Percentiles rank a stretch among this genome's conserved stretches.
These are phyloP conservation scores for Sclerotinia trifoliorum DNA, from an alignment of 2,329 filamentous ascomycete species.

Conservation along the genomic window DNA sequence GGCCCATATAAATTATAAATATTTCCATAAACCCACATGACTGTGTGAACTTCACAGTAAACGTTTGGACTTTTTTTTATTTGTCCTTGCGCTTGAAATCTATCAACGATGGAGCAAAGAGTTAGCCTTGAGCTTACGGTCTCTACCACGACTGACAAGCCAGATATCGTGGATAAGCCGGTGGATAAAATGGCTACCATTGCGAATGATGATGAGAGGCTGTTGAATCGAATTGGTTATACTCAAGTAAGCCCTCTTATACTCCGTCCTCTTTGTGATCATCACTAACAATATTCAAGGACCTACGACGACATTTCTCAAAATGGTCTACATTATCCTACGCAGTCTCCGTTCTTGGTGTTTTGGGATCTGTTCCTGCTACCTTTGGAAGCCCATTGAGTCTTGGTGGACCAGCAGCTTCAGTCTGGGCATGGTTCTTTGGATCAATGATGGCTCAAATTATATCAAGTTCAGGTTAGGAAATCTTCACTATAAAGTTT, in stretches of 20 bases:
- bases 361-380: constrained; percentile 63
- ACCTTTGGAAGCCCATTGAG: constrained; percentile 59
- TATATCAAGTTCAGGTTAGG: constrained; percentile 57
- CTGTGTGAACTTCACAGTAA: constrained; percentile 6
- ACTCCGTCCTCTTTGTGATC: not conserved
- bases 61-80: not conserved
- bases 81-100: not conserved
- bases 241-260: constrained; percentile 49
- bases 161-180: not conserved
- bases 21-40: constrained; percentile 11
- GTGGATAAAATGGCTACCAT: constrained; percentile 48
- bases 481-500: not conserved
- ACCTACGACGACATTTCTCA: constrained; percentile 61
- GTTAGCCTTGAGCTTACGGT: not conserved
- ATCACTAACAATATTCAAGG: constrained; percentile 43
- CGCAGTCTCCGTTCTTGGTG: constrained; percentile 63
- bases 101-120: constrained; percentile 14
- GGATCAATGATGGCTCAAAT: constrained; percentile 63
- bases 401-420: constrained; percentile 60
- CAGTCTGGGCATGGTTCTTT: constrained; percentile 65
- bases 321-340: constrained; percentile 67
- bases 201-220: constrained; percentile 57
- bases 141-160: constrained; percentile 4
- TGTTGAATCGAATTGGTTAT: constrained; percentile 61
- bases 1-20: not conserved